Percentiles rank a stretch among this genome's conserved stretches.
Conservation (phyloP, 768 basidiomycete genomes). For the Boletus tylopilopsis region DNA sequence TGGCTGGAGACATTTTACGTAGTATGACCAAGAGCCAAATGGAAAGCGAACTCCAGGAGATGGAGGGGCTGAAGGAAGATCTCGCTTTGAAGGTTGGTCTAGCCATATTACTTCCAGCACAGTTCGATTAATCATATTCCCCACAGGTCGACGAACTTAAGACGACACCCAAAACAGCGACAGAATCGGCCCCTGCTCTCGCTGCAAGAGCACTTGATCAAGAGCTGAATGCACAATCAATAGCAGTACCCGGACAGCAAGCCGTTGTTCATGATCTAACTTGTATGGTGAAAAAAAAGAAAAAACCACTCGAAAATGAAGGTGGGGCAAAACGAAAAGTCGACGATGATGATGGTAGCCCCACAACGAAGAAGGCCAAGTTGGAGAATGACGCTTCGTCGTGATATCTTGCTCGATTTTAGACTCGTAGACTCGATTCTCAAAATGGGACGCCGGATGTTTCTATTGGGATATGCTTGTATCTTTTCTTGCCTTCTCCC, state of each 20-base stretch:
- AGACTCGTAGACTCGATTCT: slow-evolving; percentile 2
- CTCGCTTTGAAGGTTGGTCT: slow-evolving; percentile 71
- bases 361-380: slow-evolving; percentile 59
- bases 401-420: slow-evolving; percentile 6
- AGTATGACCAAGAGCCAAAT: slow-evolving; percentile 73
- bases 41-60: slow-evolving; percentile 76
- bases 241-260: slow-evolving; percentile 32
- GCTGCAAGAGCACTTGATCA: slow-evolving; percentile 68
- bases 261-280: slow-evolving; percentile 77
- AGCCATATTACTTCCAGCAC: background rate
- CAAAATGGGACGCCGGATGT: slow-evolving; percentile 23
- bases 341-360: slow-evolving; percentile 48
- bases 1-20: slow-evolving; percentile 49
- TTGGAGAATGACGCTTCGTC: slow-evolving; percentile 39
- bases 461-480: slow-evolving; percentile 50
- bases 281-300: slow-evolving; percentile 85
- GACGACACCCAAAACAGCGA: slow-evolving; percentile 62
- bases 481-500: slow-evolving; percentile 66
- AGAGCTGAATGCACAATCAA: slow-evolving; percentile 52
- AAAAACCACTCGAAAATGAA: slow-evolving; percentile 40
- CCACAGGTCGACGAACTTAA: slow-evolving; percentile 86
- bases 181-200: slow-evolving; percentile 62
- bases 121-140: background rate
- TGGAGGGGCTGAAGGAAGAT: slow-evolving; percentile 73
- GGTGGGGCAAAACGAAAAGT: slow-evolving; percentile 65